Base-by-base conservation (phyloP, 768 basidiomycete genomes). In the Rhodosporidiobolus odoratus region DNA sequence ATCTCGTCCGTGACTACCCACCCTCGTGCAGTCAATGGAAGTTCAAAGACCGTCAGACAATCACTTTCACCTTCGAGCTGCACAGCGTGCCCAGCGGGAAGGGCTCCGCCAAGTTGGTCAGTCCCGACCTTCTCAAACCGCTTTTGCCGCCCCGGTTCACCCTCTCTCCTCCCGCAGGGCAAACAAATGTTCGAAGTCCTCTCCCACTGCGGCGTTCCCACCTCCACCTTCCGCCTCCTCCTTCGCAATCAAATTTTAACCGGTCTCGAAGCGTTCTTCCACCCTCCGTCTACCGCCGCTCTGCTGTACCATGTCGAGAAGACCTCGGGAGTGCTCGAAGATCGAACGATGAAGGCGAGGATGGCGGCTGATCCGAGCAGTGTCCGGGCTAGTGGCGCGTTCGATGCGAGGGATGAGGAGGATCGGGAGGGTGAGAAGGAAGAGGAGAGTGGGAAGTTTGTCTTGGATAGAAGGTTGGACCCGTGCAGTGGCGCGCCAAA, bases 171-270 rank as follows among this genome's bases (percentile, higher is more conserved):
- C 19, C 52, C 40, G 17, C 52, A 68, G 66, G 71, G 71, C n/a
- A 72, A 72, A 64, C 71, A 72, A 34, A 48, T 58, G 32, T 68
- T 72, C 48, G 66, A 72, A 37, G 62, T 72, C 19, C 71, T 72
- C 25, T 10, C 66, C 21, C 66, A 72, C 25, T 68, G 66, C 43
- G 66, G 71, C 15, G 71, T 72, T 3, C 62, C 63, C 13, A 25
- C 35, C 12, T 15, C 27, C 15, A 56, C 52, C 5, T 65, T 72
- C 56, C 34, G 63, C 4, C n/a, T 34, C 1, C 53, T 65, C 40
- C 48, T 69, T 2, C 30, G 52, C 16, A 2, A 30, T n/a, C 68
- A 69, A 47, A 41, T 69, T 35, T 4, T 50, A 8, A 45, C 63
- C 43, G 68, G 62, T 19, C 61, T 47, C 19, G 32, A 38, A 5